Evolutionary conservation across 768 basidiomycete species (phyloP).

Genomic region (Mycena leptocephala): DNA sequence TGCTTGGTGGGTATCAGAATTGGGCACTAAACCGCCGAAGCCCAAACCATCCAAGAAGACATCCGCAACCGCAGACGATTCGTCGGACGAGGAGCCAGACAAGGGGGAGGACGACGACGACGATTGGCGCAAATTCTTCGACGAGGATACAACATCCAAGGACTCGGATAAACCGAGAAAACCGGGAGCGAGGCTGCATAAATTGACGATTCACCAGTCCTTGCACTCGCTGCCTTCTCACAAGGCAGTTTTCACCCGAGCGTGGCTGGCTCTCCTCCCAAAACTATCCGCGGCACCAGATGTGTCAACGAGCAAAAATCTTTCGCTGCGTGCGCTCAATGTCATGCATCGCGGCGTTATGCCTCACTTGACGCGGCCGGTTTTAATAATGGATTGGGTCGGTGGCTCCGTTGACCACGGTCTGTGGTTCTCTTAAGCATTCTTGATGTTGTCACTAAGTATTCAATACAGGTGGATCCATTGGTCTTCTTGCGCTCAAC

Average conservation of each 20-base stretch:
- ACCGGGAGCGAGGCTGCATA: conserved; percentile 67
- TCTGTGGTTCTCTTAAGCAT: conserved; percentile 47
- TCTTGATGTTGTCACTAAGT: neutral
- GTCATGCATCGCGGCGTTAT: conserved; percentile 89
- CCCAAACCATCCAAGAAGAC: conserved; percentile 59
- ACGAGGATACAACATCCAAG: conserved; percentile 65
- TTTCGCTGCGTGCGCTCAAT: conserved; percentile 75
- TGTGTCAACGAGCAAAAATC: conserved; percentile 52
- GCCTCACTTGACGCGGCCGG: conserved; percentile 85
- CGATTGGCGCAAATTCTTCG: conserved; percentile 91
- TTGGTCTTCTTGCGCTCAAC: conserved; percentile 93
- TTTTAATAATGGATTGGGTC: conserved; percentile 95
- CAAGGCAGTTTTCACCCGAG: conserved; percentile 83
- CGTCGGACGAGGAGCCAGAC: conserved; percentile 54
- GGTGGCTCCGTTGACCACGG: conserved; percentile 88
- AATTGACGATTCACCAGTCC: conserved; percentile 82
- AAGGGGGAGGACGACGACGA: conserved; percentile 57
- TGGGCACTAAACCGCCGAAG: conserved; percentile 72
- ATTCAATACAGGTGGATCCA: conserved; percentile 74
- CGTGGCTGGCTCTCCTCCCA: conserved; percentile 86
- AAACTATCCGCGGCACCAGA: conserved; percentile 62
- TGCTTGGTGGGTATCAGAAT: conserved; percentile 84
- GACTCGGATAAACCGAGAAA: conserved; percentile 54
- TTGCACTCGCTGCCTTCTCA: conserved; percentile 86
- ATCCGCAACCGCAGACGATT: conserved; percentile 44